Base-by-base conservation (phyloP, 1,284 basidiomycete species). In the Exobasidium cylindrosporum region DNA sequence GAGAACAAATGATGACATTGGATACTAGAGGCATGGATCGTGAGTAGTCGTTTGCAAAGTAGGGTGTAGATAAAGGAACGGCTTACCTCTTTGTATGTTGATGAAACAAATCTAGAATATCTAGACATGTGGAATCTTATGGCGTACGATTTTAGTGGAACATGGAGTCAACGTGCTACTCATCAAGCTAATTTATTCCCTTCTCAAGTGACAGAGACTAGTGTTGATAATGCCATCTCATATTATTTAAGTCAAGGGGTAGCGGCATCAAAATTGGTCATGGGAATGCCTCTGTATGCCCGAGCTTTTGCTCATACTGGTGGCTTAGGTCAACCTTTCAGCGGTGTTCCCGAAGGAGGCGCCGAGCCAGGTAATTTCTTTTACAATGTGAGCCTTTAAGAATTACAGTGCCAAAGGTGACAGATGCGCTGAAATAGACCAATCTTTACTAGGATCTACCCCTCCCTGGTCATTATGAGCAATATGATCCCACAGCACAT, bases 121-220 rank as follows among this genome's bases (percentile, higher is more conserved):
- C 81, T 95, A 50, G 86, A 85, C 46, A 92, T 89, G 81, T 95
- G 91, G 91, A 94, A 95, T 79, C 81, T 97, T 60, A 96, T 97
- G 92, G 87, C 91, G 13, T 82, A 78, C 66, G 73, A 69, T 80
- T 80, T 78, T 24, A 60, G 68, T 47, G 81, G 82, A 23, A 69
- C 72, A 74, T 90, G 61, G 91, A 89, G 32, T 83, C 81, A 57
- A 87, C 88, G 60, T 65, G 84, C 69, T 88, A 90, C 90, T 87
- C 92, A 76, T 81, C 86, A 67, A 88, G 89, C 59, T 54, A 52
- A 59, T 28, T 28, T 47, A 4, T 31, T 60, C 21, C 46, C 30
- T 7, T 53, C 58, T 17, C 21, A 28, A 28, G 17, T 53, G 23
- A 30, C 40, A 5, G 43, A 58, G 29, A 21, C 23, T 14, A 31